Evolutionary conservation across 768 basidiomycete genomes (phyloP).

Genomic region (Suillus spraguei): DNA sequence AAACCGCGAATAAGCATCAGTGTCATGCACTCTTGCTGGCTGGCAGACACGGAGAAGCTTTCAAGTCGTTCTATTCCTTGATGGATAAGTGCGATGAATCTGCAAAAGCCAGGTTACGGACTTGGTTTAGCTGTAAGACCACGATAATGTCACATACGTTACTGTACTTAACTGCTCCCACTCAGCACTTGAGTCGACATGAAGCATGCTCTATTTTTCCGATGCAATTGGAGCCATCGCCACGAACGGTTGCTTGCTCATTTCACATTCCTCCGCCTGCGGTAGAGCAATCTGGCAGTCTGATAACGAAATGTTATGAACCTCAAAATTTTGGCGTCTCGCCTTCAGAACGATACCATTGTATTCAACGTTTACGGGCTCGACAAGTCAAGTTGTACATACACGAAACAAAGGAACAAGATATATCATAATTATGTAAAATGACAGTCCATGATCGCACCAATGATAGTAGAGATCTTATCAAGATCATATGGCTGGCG

Average conservation of each 20-base stretch:
- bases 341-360: too few relatives aligned
- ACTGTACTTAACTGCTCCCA: not conserved
- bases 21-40: not conserved
- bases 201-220: not conserved
- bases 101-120: not conserved
- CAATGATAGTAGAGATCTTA: too few relatives aligned
- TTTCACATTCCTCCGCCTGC: not conserved
- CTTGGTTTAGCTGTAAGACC: not conserved
- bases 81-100: not conserved
- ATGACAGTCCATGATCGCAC: too few relatives aligned
- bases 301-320: too few relatives aligned
- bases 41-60: not conserved
- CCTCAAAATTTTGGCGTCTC: too few relatives aligned
- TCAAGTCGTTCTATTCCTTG: not conserved
- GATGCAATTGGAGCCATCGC: not conserved
- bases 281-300: not conserved
- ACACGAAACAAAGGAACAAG: too few relatives aligned
- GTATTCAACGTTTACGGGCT: too few relatives aligned
- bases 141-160: not conserved
- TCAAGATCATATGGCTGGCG: too few relatives aligned
- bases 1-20: not conserved
- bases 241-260: not conserved
- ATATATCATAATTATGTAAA: too few relatives aligned
- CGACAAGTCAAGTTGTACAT: too few relatives aligned
- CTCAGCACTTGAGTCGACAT: not conserved